phyloP scores from a whole-genome alignment of 768 basidiomycete species.

The Termitomyces sp. region DNA sequence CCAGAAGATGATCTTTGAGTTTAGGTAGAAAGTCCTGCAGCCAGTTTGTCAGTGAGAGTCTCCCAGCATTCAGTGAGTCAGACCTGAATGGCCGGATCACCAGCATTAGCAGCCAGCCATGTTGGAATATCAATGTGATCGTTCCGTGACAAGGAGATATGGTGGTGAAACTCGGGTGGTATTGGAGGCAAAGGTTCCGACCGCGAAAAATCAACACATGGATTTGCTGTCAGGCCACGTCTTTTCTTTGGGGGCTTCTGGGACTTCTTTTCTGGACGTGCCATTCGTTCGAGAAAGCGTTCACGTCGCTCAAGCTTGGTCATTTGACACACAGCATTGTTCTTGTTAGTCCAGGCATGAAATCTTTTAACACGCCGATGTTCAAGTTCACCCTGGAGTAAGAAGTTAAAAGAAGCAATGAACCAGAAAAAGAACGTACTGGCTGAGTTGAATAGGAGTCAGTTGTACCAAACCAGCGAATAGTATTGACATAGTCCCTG shows the following conservation, averaged over 20 bases:
- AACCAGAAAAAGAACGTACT: no score
- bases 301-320: background rate
- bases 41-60: background rate
- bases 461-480: slow-evolving; percentile 26
- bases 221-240: background rate
- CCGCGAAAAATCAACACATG: background rate
- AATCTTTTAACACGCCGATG: background rate
- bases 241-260: background rate
- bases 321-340: background rate
- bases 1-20: background rate
- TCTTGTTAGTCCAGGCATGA: no score
- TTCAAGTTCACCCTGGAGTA: background rate
- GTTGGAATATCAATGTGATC: background rate
- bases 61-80: background rate
- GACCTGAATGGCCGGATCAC: background rate
- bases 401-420: no score
- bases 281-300: background rate
- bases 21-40: background rate
- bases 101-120: background rate
- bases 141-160: background rate
- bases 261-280: background rate
- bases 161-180: no score
- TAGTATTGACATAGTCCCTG: slow-evolving; percentile 8
- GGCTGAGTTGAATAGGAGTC: slow-evolving; percentile 1
- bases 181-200: background rate